phyloP scores from a whole-genome alignment of 2,329 filamentous ascomycete species.

The Cordyceps sp. region DNA sequence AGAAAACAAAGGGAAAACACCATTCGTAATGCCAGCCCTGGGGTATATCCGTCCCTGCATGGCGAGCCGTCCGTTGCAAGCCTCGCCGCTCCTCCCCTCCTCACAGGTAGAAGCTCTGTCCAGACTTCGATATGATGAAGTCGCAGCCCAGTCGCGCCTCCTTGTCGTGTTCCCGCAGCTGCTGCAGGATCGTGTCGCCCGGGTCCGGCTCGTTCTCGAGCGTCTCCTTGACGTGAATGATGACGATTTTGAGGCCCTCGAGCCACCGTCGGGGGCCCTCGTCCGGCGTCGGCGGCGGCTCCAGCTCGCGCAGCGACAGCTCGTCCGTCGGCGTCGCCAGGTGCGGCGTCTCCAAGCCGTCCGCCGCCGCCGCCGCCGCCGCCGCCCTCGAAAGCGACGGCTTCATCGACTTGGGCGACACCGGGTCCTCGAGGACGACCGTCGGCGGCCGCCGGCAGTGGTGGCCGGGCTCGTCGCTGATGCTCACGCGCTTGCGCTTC shows the following conservation, averaged over 20 bases:
- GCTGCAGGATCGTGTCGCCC: slow-evolving; percentile 48
- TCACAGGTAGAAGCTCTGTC: slow-evolving; percentile 40
- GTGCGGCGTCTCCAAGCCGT: slow-evolving; percentile 20
- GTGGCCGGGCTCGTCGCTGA: slow-evolving; percentile 8
- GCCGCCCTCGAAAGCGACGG: slow-evolving; percentile 5
- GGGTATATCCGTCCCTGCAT: slow-evolving; percentile 3
- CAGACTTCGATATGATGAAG: slow-evolving; percentile 55
- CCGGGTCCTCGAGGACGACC: slow-evolving; percentile 22
- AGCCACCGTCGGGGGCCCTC: slow-evolving; percentile 31
- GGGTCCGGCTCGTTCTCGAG: slow-evolving; percentile 53
- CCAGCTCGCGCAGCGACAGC: slow-evolving; percentile 22
- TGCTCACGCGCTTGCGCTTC: slow-evolving; percentile 47
- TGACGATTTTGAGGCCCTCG: slow-evolving; percentile 58
- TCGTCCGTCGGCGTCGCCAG: slow-evolving; percentile 30
- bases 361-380: background rate
- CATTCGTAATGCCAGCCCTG: background rate
- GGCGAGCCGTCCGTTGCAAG: too few relatives aligned
- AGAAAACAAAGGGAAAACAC: background rate
- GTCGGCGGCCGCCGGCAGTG: slow-evolving; percentile 7
- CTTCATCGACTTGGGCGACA: slow-evolving; percentile 33
- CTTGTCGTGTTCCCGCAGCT: slow-evolving; percentile 51
- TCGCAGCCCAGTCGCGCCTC: slow-evolving; percentile 57
- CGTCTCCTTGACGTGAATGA: slow-evolving; percentile 89
- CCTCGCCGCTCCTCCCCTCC: too few relatives aligned
- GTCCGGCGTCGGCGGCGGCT: slow-evolving; percentile 9